Percentiles rank a stretch among this genome's conserved stretches.
Conservation (phyloP, 805 yeast genomes). For the Candida mattraensis region DNA sequence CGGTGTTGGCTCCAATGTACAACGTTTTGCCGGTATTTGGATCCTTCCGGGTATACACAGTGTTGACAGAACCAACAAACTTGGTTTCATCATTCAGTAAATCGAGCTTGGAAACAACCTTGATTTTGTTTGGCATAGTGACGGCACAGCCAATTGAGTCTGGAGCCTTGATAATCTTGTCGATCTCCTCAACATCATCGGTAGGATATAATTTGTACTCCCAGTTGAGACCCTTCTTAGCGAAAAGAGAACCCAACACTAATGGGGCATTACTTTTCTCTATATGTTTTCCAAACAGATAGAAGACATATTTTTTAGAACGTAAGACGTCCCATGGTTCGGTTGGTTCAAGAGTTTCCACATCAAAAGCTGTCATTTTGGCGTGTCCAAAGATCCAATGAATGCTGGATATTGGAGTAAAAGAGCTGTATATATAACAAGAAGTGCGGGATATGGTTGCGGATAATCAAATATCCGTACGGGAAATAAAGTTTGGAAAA, state of each 20-base stretch:
- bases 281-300: conserved; percentile 9
- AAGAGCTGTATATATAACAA: no score
- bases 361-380: no score
- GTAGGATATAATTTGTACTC: conserved; percentile 6
- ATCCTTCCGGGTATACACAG: conserved; percentile 7
- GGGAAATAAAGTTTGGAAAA: no score
- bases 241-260: conserved; percentile 7
- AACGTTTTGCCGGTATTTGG: conserved; percentile 3
- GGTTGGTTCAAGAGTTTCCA: conserved; percentile 4
- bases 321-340: conserved; percentile 8
- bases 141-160: conserved; percentile 12
- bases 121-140: conserved; percentile 13
- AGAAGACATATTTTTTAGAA: conserved; percentile 2
- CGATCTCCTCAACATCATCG: conserved; percentile 6
- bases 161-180: conserved; percentile 2
- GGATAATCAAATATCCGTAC: no score
- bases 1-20: conserved; percentile 11
- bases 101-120: conserved; percentile 7
- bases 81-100: conserved; percentile 9
- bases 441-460: no score
- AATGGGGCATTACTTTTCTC: conserved; percentile 11
- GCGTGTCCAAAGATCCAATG: no score
- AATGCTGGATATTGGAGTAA: no score
- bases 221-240: conserved; percentile 8
- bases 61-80: conserved; percentile 11